Evolutionary conservation across 345 rosid species (phyloP).

Genomic region (Eucalyptus cloeziana): DNA sequence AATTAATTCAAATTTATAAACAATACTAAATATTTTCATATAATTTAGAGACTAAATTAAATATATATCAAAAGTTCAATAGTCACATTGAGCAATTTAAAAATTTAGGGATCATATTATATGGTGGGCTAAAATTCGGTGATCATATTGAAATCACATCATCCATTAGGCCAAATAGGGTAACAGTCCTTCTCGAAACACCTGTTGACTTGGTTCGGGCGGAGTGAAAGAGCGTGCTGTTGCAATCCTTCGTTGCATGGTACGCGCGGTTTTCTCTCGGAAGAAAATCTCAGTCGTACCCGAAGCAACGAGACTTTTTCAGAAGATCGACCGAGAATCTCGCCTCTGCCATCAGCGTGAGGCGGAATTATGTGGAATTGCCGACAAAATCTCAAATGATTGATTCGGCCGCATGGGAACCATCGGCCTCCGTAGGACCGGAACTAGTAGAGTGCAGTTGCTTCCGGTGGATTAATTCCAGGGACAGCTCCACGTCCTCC

Average conservation of each 20-base stretch:
- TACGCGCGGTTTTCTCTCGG: no score
- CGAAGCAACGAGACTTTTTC: no score
- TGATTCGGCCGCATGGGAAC: background rate
- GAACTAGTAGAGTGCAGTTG: background rate
- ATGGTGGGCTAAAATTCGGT: fast-evolving
- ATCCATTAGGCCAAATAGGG: background rate
- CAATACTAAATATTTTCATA: background rate
- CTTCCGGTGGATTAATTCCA: background rate
- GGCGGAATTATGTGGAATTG: background rate
- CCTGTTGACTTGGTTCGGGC: no score
- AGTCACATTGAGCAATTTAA: fast-evolving
- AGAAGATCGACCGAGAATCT: no score
- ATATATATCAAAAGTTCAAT: fast-evolving
- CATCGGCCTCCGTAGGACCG: background rate
- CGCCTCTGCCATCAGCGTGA: background rate
- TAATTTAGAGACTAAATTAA: background rate
- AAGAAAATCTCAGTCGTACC: background rate
- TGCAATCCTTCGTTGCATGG: no score
- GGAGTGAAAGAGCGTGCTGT: no score
- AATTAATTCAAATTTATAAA: background rate
- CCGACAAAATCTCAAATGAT: background rate
- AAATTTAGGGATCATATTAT: fast-evolving
- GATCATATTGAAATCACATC: fast-evolving
- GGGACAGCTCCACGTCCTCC: background rate
- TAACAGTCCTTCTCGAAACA: background rate